Evolutionary conservation across 169 alveolate species (phyloP).

Genomic region (Cryptosporidium baileyi): DNA sequence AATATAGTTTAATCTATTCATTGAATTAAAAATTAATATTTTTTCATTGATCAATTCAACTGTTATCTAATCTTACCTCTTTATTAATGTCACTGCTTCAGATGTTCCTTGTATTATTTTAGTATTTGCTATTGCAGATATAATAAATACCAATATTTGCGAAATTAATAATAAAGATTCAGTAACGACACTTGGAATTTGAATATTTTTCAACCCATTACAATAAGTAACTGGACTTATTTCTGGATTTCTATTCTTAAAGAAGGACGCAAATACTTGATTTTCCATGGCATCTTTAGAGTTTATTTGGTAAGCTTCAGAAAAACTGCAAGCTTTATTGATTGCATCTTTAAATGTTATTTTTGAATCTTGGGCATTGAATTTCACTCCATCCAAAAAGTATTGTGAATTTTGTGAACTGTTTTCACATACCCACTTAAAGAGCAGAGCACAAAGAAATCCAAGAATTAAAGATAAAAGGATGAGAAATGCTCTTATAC

Average conservation of each 20-base stretch:
- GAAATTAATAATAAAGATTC: conserved; percentile 3
- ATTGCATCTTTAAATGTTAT: conserved; percentile 29
- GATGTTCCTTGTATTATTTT: conserved; percentile 29
- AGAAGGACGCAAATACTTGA: conserved; percentile 4
- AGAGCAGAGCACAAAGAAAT: background rate
- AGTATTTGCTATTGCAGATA: conserved; percentile 23
- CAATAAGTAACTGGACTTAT: conserved; percentile 21
- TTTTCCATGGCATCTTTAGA: conserved; percentile 4
- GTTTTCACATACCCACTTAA: conserved; percentile 30
- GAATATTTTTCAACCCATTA: background rate
- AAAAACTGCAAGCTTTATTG: conserved; percentile 50
- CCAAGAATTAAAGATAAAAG: conserved; percentile 31
- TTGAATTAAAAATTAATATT: background rate
- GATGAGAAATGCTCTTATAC: conserved; percentile 10
- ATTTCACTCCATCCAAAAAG: conserved; percentile 52
- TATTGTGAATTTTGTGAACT: conserved; percentile 6
- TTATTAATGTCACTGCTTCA: conserved; percentile 35
- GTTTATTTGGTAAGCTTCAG: conserved; percentile 43
- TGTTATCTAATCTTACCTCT: conserved; percentile 13
- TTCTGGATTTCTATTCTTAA: conserved; percentile 5
- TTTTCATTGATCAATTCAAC: background rate
- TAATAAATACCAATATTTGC: conserved; percentile 5
- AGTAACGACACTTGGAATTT: conserved; percentile 7
- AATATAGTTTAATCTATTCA: conserved; percentile 24
- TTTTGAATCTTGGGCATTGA: conserved; percentile 1